Conservation (phyloP, 352 stramenopile species). For the Chrysophaeum taylorii region DNA sequence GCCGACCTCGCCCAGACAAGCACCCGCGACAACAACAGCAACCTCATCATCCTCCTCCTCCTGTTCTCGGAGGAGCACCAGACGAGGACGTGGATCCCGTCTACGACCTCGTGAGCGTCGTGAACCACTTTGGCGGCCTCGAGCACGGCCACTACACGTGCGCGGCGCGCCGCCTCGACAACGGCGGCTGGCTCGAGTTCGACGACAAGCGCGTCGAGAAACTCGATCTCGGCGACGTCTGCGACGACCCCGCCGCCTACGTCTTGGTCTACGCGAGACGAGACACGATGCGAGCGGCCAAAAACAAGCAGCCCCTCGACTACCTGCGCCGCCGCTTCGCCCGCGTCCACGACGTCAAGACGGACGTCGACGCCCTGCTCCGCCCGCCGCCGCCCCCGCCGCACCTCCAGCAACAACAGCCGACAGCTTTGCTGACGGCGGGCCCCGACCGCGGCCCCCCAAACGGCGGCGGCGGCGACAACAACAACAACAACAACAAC, state of each 20-base stretch:
- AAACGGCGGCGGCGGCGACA: too few relatives aligned
- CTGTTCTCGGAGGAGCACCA: background rate
- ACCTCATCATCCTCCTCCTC: background rate
- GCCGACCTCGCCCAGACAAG: background rate
- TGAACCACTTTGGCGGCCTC: slow-evolving; percentile 61
- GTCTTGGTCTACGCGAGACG: slow-evolving; percentile 7
- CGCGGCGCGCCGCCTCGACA: background rate
- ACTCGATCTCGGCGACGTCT: background rate
- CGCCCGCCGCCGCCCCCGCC: too few relatives aligned
- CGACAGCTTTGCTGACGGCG: too few relatives aligned
- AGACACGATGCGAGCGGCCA: background rate
- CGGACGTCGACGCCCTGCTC: too few relatives aligned
- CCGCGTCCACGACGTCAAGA: too few relatives aligned
- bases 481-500: too few relatives aligned
- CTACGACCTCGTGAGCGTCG: slow-evolving; percentile 62
- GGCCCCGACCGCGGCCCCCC: too few relatives aligned
- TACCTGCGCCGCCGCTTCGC: too few relatives aligned
- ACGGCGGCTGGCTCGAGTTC: slow-evolving; percentile 1
- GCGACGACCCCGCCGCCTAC: slow-evolving; percentile 3
- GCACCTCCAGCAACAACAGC: too few relatives aligned
- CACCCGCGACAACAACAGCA: background rate
- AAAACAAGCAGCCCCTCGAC: too few relatives aligned
- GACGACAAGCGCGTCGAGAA: background rate
- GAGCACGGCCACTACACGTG: slow-evolving; percentile 64
- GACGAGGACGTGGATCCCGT: slow-evolving; percentile 32